Base-by-base conservation (phyloP, 768 basidiomycete genomes). In the Agaricus sinodeliciosus region DNA sequence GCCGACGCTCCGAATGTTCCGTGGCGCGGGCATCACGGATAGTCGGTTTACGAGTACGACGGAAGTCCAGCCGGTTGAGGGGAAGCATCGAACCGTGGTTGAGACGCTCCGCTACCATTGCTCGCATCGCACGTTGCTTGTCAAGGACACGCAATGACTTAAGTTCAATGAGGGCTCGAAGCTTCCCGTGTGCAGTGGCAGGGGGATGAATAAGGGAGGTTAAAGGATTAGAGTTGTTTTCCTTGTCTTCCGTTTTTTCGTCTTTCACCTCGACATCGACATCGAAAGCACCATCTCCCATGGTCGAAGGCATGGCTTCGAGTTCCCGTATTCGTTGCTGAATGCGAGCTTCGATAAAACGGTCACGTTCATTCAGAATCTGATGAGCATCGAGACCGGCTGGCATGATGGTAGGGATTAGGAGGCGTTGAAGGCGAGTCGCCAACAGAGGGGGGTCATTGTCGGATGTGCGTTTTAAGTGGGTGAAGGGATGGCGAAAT, bases 351-450 rank as follows among this genome's bases (percentile, higher is more conserved):
- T 96, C 90, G 51, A 98, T 82, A 67, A 83, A 94, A 9, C 90
- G 80, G 58, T 95, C 91, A 5, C 95, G 83, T 69, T 99, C 96
- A 57, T 90, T 87, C 62, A 94, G 77, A 55, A 97, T 78, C 58
- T 91, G 82, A 60, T 94, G 87, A 3, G 94, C 90, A 65, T 99
- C 96, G 27, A 99, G 81, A 13, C 95, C 95, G 9, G 78, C 71
- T 0, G 96, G 95, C 82, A 91, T 90, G 56, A 97, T 72, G 6
- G 88, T 88, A 0, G 96, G 96, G 16, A 98, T 77, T 40, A 97
- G 71, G 19, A 92, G 78, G 3, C 88, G 79, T 62, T 91, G 89
- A 26, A 90, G 74, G 31, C 85, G 84, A 26, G 85, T 86, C 0
- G 84, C 81, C 59, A 81, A 84, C 52, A 82, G 69, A 40, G 74